Percentiles rank a stretch among this genome's conserved stretches.
phyloP scores from a whole-genome alignment of 768 basidiomycete genomes.

The Mycena alexandri region DNA sequence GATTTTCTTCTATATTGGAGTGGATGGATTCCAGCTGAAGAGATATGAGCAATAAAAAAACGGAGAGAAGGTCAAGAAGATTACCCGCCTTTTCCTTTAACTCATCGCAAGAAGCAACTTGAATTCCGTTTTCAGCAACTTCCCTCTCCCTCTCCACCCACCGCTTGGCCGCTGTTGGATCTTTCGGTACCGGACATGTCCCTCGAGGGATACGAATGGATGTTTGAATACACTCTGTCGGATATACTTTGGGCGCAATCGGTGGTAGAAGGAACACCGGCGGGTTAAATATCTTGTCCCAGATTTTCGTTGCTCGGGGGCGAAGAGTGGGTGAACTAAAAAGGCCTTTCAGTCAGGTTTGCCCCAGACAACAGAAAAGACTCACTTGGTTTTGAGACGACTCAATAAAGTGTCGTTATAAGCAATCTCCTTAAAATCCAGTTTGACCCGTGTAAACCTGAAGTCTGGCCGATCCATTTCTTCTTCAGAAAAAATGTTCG shows the following conservation, averaged over 20 bases:
- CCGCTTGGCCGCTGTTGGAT: background rate
- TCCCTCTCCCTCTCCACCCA: background rate
- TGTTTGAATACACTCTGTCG: background rate
- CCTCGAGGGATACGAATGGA: background rate
- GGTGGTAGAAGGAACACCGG: background rate
- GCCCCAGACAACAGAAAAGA: too few relatives aligned
- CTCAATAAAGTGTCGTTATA: too few relatives aligned
- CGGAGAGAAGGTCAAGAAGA: too few relatives aligned
- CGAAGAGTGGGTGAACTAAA: too few relatives aligned
- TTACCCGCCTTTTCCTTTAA: background rate
- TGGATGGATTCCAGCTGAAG: too few relatives aligned
- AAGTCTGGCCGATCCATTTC: too few relatives aligned
- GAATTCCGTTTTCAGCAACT: background rate
- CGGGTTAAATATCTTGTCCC: background rate
- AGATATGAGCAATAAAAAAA: too few relatives aligned
- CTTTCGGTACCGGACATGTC: background rate
- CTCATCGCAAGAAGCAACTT: background rate
- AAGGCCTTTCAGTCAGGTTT: too few relatives aligned
- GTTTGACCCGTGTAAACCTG: too few relatives aligned
- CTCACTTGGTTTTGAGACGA: too few relatives aligned
- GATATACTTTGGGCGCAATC: background rate
- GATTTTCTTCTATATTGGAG: background rate
- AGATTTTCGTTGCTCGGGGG: background rate
- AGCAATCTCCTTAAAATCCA: too few relatives aligned
- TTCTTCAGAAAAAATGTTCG: too few relatives aligned